These are phyloP conservation scores for Suillus alpinus DNA, from an alignment of 768 basidiomycete species.

Conservation along the genomic window DNA sequence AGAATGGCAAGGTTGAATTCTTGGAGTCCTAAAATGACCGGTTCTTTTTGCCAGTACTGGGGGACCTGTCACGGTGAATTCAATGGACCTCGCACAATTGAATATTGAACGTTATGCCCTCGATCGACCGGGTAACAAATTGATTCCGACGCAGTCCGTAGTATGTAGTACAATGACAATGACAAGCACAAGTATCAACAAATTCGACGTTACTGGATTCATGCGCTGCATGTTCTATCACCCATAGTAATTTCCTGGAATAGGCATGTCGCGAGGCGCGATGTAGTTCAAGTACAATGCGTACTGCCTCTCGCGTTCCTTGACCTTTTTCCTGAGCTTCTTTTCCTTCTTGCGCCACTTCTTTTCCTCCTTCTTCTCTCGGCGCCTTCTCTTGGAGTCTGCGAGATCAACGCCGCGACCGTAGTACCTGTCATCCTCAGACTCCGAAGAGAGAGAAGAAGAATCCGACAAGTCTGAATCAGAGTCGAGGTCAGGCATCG, in stretches of 20 bases:
- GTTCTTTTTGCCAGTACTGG: neutral
- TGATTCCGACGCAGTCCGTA: neutral
- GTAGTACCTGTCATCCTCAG: slow-evolving; percentile 45
- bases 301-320: slow-evolving; percentile 61
- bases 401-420: slow-evolving; percentile 43
- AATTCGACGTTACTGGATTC: neutral
- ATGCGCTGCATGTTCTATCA: slow-evolving; percentile 8
- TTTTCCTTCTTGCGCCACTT: slow-evolving; percentile 62
- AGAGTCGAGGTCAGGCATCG: slow-evolving; percentile 43
- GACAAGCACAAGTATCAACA: neutral
- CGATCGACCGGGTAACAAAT: neutral
- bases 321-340: slow-evolving; percentile 57
- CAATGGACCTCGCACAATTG: neutral
- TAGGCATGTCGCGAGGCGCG: slow-evolving; percentile 29
- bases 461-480: slow-evolving; percentile 38
- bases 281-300: slow-evolving; percentile 59
- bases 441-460: slow-evolving; percentile 41
- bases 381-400: slow-evolving; percentile 51
- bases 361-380: slow-evolving; percentile 57
- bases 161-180: neutral
- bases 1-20: neutral
- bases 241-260: slow-evolving; percentile 26
- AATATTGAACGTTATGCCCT: neutral
- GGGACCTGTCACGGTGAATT: neutral
- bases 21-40: neutral